Evolutionary conservation across 768 basidiomycete genomes (phyloP).

Genomic region (Phylloporus scabripes): DNA sequence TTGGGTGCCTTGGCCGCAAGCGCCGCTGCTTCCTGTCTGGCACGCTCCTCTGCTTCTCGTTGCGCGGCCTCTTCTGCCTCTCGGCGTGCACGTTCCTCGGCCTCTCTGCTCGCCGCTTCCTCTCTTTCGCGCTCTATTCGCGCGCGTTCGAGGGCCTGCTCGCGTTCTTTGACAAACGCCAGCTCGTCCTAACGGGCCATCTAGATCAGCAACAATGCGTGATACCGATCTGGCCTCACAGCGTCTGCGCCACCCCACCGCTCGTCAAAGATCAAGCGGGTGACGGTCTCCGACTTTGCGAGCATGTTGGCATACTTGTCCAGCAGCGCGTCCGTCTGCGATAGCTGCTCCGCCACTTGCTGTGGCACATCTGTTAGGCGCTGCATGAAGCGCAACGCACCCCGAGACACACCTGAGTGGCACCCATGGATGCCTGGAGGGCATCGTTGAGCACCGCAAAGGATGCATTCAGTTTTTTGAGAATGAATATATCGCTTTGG

Average conservation of each 20-base stretch:
- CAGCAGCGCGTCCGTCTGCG: constrained; percentile 66
- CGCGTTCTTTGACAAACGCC: constrained; percentile 40
- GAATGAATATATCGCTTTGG: constrained; percentile 64
- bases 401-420: constrained; percentile 55
- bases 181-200: constrained; percentile 50
- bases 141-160: constrained; percentile 25
- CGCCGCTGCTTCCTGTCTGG: constrained; percentile 43
- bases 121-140: constrained; percentile 34
- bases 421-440: constrained; percentile 53
- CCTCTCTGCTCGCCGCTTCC: constrained; percentile 36
- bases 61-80: constrained; percentile 33
- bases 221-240: constrained; percentile 36
- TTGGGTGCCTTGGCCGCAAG: constrained; percentile 21
- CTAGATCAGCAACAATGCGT: neutral
- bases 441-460: constrained; percentile 68
- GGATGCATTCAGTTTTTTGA: constrained; percentile 67
- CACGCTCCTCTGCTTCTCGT: constrained; percentile 45
- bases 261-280: constrained; percentile 70
- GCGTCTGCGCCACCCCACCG: constrained; percentile 70
- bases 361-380: constrained; percentile 20
- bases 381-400: neutral
- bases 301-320: constrained; percentile 71
- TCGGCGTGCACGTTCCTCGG: constrained; percentile 30
- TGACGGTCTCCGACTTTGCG: constrained; percentile 61
- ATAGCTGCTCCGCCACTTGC: constrained; percentile 63